Conservation (phyloP, 306 rosid species). For the Senna siamea region DNA sequence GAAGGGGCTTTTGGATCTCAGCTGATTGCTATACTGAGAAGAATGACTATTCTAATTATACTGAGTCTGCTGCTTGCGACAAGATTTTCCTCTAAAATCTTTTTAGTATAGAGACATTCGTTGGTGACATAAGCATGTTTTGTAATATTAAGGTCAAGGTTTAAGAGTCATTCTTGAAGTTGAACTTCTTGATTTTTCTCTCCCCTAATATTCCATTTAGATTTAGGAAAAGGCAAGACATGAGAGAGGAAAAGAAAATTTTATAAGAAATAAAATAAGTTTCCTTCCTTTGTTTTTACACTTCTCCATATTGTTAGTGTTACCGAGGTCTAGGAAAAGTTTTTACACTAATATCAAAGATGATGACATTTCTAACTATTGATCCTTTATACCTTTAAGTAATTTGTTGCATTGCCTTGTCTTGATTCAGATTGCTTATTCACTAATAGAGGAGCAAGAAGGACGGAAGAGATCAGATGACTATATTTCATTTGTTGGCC, state of each 20-base stretch:
- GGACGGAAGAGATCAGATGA: slow-evolving; percentile 70
- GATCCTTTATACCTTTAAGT: slow-evolving; percentile 30
- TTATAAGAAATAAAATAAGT: slow-evolving; percentile 18
- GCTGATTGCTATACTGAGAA: slow-evolving; percentile 6
- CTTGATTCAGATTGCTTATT: slow-evolving; percentile 79
- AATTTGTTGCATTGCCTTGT: slow-evolving; percentile 20
- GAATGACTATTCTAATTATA: slow-evolving; percentile 6
- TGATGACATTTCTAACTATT: neutral
- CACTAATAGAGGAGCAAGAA: slow-evolving; percentile 95
- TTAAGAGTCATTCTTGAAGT: slow-evolving; percentile 29
- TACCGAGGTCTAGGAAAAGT: neutral
- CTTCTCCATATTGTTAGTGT: slow-evolving; percentile 18
- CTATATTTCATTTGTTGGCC: slow-evolving; percentile 90
- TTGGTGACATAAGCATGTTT: slow-evolving; percentile 7
- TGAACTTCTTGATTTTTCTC: slow-evolving; percentile 25
- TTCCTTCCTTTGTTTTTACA: neutral
- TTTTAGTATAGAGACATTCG: slow-evolving; percentile 5
- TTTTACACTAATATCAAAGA: slow-evolving; percentile 4
- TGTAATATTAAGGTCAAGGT: neutral
- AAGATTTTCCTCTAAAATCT: neutral
- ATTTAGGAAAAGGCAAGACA: slow-evolving; percentile 28
- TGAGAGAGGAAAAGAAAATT: slow-evolving; percentile 33
- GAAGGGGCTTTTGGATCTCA: slow-evolving; percentile 22
- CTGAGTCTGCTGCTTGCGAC: slow-evolving; percentile 3
- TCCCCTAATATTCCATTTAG: slow-evolving; percentile 6